phyloP scores from a whole-genome alignment of 108 stramenopile genomes.

The Cyclotella baltica region DNA sequence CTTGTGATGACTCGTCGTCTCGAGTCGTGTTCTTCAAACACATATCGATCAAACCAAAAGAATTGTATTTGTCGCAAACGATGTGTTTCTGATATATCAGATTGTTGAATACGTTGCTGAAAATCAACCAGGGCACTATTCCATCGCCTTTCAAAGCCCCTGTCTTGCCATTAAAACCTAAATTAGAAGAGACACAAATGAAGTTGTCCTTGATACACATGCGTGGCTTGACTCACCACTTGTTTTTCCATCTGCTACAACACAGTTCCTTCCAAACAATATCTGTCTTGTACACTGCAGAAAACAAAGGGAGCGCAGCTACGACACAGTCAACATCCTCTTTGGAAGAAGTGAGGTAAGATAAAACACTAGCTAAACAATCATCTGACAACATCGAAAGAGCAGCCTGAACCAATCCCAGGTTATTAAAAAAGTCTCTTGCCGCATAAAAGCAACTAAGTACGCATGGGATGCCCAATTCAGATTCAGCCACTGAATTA shows the following conservation, averaged over 20 bases:
- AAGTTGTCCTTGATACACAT: neutral
- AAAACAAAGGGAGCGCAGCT: slow-evolving; percentile 26
- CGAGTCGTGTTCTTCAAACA: slow-evolving; percentile 23
- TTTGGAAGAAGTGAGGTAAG: slow-evolving; percentile 7
- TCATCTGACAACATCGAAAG: slow-evolving; percentile 28
- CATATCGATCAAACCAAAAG: slow-evolving; percentile 31
- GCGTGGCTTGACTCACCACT: slow-evolving; percentile 13
- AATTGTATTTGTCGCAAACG: neutral
- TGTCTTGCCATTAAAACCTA: neutral
- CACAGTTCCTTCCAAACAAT: slow-evolving; percentile 33
- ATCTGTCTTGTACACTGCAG: slow-evolving; percentile 12
- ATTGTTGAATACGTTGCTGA: neutral
- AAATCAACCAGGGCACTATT: slow-evolving; percentile 8
- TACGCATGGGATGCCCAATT: slow-evolving; percentile 70
- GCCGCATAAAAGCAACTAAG: slow-evolving; percentile 71
- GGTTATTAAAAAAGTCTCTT: slow-evolving; percentile 55
- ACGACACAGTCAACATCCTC: slow-evolving; percentile 13
- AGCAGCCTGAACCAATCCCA: slow-evolving; percentile 26
- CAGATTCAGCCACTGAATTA: slow-evolving; percentile 45
- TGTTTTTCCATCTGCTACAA: slow-evolving; percentile 17
- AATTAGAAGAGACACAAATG: neutral
- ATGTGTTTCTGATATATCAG: neutral
- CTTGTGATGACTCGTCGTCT: neutral
- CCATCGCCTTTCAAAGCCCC: slow-evolving; percentile 25
- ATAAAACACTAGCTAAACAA: slow-evolving; percentile 18